phyloP scores from a whole-genome alignment of 2,329 filamentous ascomycete species.

The Didymella sp. region DNA sequence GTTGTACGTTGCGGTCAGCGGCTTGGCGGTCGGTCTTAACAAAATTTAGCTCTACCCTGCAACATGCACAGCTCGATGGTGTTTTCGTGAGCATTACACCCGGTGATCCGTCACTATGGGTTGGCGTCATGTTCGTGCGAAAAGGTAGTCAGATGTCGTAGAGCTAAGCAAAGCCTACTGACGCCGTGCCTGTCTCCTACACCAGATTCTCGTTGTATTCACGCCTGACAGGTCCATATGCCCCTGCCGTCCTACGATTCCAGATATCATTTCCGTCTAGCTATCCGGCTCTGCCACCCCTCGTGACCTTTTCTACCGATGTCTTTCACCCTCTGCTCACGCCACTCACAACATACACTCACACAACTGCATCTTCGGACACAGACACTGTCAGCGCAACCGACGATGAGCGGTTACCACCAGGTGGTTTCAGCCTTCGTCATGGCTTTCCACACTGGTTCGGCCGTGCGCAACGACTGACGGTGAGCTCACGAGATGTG shows the following conservation, averaged over 20 bases:
- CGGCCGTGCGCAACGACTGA: constrained; percentile 51
- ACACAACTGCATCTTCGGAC: constrained; percentile 75
- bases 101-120: constrained; percentile 82
- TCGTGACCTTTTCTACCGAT: constrained; percentile 88
- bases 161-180: constrained; percentile 21
- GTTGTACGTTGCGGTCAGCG: constrained; percentile 66
- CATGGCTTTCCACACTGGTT: constrained; percentile 95
- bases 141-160: constrained; percentile 66
- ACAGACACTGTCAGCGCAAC: constrained; percentile 82
- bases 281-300: constrained; percentile 80
- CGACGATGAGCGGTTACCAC: constrained; percentile 82
- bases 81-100: constrained; percentile 86
- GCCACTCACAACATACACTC: constrained; percentile 92
- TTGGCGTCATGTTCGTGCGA: constrained; percentile 88
- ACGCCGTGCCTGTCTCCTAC: constrained; percentile 15
- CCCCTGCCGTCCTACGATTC: constrained; percentile 85
- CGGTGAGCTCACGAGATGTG: constrained; percentile 41
- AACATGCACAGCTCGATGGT: constrained; percentile 81
- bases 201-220: constrained; percentile 28
- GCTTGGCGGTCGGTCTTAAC: constrained; percentile 35
- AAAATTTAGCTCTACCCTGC: constrained; percentile 72
- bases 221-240: constrained; percentile 76
- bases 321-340: constrained; percentile 95
- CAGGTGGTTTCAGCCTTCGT: constrained; percentile 86
- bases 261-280: constrained; percentile 83